phyloP scores from a whole-genome alignment of 2,329 filamentous ascomycete genomes.

The Colletotrichum lentis region DNA sequence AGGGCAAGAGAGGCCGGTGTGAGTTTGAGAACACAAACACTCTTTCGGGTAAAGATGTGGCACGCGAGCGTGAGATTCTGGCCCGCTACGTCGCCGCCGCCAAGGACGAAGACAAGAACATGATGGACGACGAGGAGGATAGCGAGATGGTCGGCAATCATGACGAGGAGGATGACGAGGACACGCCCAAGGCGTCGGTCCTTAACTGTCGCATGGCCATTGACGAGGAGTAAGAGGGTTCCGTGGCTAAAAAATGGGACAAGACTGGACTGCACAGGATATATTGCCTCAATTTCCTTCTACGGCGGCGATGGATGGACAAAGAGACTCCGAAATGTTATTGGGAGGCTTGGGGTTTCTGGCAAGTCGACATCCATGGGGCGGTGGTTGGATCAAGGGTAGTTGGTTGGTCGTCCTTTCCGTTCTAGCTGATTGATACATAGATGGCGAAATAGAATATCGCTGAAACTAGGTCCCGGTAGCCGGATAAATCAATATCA shows the following conservation, averaged over 20 bases:
- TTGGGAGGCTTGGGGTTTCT: not conserved
- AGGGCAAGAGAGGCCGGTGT: slow-evolving; percentile 25
- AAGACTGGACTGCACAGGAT: not conserved
- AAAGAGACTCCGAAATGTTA: not conserved
- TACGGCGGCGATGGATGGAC: not conserved
- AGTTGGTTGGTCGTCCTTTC: slow-evolving; percentile 8
- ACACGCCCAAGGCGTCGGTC: slow-evolving; percentile 32
- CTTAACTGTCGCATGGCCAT: slow-evolving; percentile 33
- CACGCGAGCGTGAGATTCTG: slow-evolving; percentile 33
- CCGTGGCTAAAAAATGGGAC: not conserved
- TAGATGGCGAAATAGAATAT: not conserved
- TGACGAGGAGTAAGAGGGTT: slow-evolving; percentile 1
- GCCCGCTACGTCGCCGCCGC: not conserved
- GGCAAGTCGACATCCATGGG: not conserved
- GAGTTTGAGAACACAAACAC: slow-evolving; percentile 30
- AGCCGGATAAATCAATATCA: slow-evolving; percentile 15
- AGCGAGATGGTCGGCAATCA: not conserved
- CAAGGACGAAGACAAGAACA: not conserved
- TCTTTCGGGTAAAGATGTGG: slow-evolving; percentile 33
- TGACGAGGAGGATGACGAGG: slow-evolving; percentile 1
- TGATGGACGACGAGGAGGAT: not conserved
- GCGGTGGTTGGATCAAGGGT: not conserved
- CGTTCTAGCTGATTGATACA: not conserved
- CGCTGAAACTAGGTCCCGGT: too few relatives aligned
- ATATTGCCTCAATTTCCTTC: not conserved